Evolutionary conservation across 257 asterid genomes (phyloP), one percentile per base, ranked within the genome.

Genomic region (Cynanchum wilfordii): DNA sequence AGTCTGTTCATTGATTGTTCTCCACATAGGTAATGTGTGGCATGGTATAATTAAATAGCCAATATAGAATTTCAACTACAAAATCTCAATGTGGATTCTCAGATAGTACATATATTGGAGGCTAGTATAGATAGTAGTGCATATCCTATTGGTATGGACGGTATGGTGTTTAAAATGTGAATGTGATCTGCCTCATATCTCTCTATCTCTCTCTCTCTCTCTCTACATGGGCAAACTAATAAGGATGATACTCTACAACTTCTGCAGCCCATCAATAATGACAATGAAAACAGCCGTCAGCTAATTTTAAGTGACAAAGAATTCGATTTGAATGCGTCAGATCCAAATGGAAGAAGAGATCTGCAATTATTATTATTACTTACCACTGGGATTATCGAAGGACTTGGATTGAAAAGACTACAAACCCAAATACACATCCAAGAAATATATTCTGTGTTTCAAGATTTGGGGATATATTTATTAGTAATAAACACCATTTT

Each of bases 21-120:
- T 36, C 13, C 49, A 17, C 38, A 19, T 17, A 17, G 38, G n/a
- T 63, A 33, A 3, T 63, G 22, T 63, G 11, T 63, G 68, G 49
- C 19, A 24, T 30, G 49, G 20, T 63, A 63, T 17, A 33, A 36
- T 30, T 42, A 42, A 7, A 63, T 63, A 30, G 27, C 27, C 68
- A 16, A 17, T 63, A 36, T 13, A 40, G 59, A 66, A 50, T 59
- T 72, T 62, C 63, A 73, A 64, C 70, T 20, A 36, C 30, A 44
- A 73, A 47, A 76, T 57, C 77, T 68, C 77, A 58, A 63, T 72
- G 57, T 60, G 78, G 76, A 70, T 78, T 47, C 72, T 69, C 67
- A 54, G 27, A 57, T 42, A 44, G 60, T 73, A 52, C 66, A 63
- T 24, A 42, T 20, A 22, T 47, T 72, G 56, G 78, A 78, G 50